Evolutionary conservation across 306 rosid species (phyloP), one percentile per base, ranked within the genome.

Genomic region (Lupinus albus): DNA sequence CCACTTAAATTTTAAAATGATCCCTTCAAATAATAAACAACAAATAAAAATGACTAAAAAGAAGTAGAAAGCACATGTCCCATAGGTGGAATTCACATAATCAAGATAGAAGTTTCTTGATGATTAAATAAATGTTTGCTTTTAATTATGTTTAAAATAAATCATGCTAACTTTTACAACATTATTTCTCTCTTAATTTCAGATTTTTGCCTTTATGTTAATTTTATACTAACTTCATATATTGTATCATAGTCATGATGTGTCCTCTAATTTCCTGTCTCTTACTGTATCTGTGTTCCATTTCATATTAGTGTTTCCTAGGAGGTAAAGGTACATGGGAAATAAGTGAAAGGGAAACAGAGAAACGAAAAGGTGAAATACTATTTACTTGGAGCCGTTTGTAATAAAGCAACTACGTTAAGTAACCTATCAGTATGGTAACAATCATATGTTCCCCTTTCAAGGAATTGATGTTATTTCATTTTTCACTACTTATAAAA

Each of bases 11-110:
- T 30, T 41, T 16, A 52, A 48, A 53, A 28, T 28, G 17, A 21
- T 6, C 48, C 64, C 71, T 38, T 16, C 13, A 54, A 61, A 49
- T 38, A 39, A 72, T 32, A 61, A 50, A 25, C 39, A 32, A 50
- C 46, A 38, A 10, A 63, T 52, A 72, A 52, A 47, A 35, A 30
- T 20, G 46, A 52, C 30, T 12, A 3, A 38, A 13, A 48, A 25
- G 32, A 52, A 17, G 54, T 51, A 20, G 30, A 53, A 63, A 53
- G 41, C 48, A 62, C 38, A 42, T 28, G 5, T 41, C 54, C 21
- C 25, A 52, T 42, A 17, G 36, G 48, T 51, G 11, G 12, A 30
- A 63, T 7, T 36, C 7, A 36, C 42, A 36, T 8, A 36, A 36
- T 32, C 7, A 1, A 36, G 42, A 36, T 36, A 8, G 10, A 36